These are phyloP conservation scores for Nigrograna mackinnonii DNA, from an alignment of 2,329 filamentous ascomycete genomes.

Conservation along the genomic window DNA sequence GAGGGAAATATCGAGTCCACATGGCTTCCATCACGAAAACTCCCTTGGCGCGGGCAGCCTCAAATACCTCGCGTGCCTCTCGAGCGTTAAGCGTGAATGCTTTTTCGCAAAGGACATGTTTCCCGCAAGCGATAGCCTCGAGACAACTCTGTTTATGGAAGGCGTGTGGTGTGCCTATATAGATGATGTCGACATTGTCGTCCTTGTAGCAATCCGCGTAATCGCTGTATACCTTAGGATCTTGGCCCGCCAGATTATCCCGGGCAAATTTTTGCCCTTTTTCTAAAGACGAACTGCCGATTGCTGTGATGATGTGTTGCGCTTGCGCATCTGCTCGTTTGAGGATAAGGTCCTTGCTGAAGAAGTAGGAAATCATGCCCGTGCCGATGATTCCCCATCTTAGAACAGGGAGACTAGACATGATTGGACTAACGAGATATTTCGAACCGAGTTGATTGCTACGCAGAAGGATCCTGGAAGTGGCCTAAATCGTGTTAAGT, in stretches of 20 bases:
- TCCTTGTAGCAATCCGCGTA: constrained; percentile 78
- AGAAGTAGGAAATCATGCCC: constrained; percentile 9
- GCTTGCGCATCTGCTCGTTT: constrained; percentile 9
- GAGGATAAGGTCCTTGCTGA: constrained; percentile 10
- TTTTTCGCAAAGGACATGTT: constrained; percentile 86
- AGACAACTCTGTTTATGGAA: constrained; percentile 86
- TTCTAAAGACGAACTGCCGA: constrained; percentile 11
- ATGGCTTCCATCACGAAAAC: constrained; percentile 49
- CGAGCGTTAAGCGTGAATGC: constrained; percentile 77
- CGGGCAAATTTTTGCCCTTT: neutral
- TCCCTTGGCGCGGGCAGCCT: constrained; percentile 67
- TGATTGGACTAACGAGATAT: too few species aligned
- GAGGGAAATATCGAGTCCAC: constrained; percentile 82
- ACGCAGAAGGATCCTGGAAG: too few species aligned
- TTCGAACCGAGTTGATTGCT: too few species aligned
- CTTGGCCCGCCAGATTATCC: constrained; percentile 12
- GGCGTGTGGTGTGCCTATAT: constrained; percentile 83
- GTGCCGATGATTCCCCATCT: constrained; percentile 7
- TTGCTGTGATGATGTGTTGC: constrained; percentile 15
- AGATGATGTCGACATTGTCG: constrained; percentile 76
- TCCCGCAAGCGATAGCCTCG: constrained; percentile 75
- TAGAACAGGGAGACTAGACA: too few species aligned
- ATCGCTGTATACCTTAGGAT: constrained; percentile 65
- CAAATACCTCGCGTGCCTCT: constrained; percentile 70
- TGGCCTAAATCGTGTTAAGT: too few species aligned